A percentile compares a stretch with the other conserved stretches of the same genome.
phyloP scores from a whole-genome alignment of 75 land plant species.

The Sequoiadendron giganteum region DNA sequence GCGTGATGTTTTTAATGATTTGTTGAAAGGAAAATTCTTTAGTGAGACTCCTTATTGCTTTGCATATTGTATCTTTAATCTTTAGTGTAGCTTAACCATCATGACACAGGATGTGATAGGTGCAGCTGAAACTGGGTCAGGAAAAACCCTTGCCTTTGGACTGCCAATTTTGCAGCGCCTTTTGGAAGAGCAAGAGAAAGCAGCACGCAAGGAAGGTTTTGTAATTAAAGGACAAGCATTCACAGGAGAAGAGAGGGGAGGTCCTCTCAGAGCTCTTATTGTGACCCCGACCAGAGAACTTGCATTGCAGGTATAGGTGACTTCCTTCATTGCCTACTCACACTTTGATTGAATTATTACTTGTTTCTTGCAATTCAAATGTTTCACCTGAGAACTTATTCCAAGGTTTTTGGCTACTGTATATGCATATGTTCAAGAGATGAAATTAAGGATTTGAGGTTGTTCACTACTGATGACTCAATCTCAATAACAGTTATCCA shows the following conservation, averaged over 20 bases:
- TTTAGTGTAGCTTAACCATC: neutral
- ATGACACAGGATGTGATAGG: constrained; percentile 85
- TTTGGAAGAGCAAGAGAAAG: constrained; percentile 81
- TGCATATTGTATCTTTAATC: neutral
- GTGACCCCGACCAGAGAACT: constrained; percentile 96
- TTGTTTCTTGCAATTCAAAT: neutral
- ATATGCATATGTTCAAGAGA: neutral
- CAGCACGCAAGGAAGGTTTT: constrained; percentile 3
- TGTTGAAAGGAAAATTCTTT: neutral
- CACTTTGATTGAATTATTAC: neutral
- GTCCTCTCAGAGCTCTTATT: constrained; percentile 83
- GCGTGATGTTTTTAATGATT: neutral
- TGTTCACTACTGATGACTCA: neutral
- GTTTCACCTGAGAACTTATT: neutral
- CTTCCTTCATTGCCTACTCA: neutral
- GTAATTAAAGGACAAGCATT: constrained; percentile 16
- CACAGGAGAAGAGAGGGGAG: constrained; percentile 25
- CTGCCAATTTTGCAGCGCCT: constrained; percentile 92
- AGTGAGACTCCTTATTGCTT: neutral
- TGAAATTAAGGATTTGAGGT: neutral
- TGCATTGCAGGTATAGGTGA: constrained; percentile 78
- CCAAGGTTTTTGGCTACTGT: neutral
- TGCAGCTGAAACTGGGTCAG: constrained; percentile 98
- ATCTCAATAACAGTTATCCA: neutral
- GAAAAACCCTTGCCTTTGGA: constrained; percentile 96